Conservation (phyloP, 495 filamentous ascomycete genomes). For the Cryomyces antarcticus region DNA sequence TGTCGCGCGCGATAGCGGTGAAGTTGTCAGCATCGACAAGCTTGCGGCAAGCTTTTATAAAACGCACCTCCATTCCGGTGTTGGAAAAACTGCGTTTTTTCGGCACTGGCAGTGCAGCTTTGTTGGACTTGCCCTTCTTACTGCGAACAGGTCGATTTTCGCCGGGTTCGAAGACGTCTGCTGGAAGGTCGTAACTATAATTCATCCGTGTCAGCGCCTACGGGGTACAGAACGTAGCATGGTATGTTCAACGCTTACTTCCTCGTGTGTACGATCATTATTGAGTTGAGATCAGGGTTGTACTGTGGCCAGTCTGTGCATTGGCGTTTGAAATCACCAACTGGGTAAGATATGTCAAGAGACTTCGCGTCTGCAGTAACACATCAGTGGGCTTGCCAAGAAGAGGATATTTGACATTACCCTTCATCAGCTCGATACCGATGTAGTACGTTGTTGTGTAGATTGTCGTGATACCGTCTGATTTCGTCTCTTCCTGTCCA, state of each 20-base stretch:
- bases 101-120: constrained; percentile 2
- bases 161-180: constrained; percentile 70
- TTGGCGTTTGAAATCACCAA: constrained; percentile 49
- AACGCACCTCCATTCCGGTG: constrained; percentile 18
- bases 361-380: constrained; percentile 26
- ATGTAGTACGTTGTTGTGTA: constrained; percentile 82
- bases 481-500: constrained; percentile 1
- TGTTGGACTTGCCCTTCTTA: constrained; percentile 15
- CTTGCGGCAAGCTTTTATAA: too few relatives aligned
- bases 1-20: too few relatives aligned
- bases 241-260: constrained; percentile 28
- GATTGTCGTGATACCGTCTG: constrained; percentile 30
- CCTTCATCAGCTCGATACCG: constrained; percentile 53
- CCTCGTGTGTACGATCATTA: constrained; percentile 54
- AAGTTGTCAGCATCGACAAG: too few relatives aligned
- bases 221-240: neutral
- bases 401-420: constrained; percentile 18
- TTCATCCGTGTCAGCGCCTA: constrained; percentile 4
- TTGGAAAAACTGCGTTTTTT: constrained; percentile 17
- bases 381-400: neutral
- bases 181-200: constrained; percentile 60
- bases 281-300: constrained; percentile 38
- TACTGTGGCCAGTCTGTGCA: constrained; percentile 48
- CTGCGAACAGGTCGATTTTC: constrained; percentile 28
- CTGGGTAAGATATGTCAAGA: constrained; percentile 50